Evolutionary conservation across 1,139 yeast species (phyloP).

Genomic region (Lodderomyces theae): DNA sequence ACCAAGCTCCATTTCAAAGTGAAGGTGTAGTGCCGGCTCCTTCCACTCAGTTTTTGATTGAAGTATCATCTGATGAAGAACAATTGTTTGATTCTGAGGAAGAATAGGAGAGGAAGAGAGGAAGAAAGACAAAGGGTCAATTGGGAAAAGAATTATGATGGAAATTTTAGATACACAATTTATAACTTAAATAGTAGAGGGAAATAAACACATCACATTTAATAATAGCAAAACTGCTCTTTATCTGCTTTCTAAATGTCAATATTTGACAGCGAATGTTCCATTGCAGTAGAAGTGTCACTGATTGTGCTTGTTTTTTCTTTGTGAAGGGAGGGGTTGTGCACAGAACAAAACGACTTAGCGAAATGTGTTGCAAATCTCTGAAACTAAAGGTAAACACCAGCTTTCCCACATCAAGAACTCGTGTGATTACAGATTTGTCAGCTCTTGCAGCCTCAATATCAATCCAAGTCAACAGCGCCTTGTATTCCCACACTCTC

Average conservation of each 20-base stretch:
- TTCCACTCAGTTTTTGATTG: constrained; percentile 22
- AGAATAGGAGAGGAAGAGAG: constrained; percentile 18
- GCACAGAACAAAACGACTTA: not conserved
- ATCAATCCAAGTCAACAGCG: not conserved
- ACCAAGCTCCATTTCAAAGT: constrained; percentile 9
- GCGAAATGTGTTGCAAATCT: constrained; percentile 1
- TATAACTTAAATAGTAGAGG: too few relatives aligned
- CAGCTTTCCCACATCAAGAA: not conserved
- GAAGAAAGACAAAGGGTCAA: constrained; percentile 4
- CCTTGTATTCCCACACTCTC: not conserved
- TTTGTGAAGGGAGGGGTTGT: too few relatives aligned
- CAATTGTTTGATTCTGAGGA: constrained; percentile 15
- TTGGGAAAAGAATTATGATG: too few relatives aligned
- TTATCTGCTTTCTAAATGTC: too few relatives aligned
- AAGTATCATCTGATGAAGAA: constrained; percentile 17
- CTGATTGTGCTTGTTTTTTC: too few relatives aligned
- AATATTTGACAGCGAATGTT: too few relatives aligned
- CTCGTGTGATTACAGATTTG: not conserved
- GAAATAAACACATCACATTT: too few relatives aligned
- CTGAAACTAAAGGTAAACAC: not conserved
- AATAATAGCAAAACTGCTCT: too few relatives aligned
- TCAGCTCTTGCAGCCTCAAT: not conserved
- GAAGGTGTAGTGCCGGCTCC: constrained; percentile 9
- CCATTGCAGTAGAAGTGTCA: too few relatives aligned
- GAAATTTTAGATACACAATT: too few relatives aligned